Conservation (phyloP, 352 stramenopile species). For the Pythium periplocum region DNA sequence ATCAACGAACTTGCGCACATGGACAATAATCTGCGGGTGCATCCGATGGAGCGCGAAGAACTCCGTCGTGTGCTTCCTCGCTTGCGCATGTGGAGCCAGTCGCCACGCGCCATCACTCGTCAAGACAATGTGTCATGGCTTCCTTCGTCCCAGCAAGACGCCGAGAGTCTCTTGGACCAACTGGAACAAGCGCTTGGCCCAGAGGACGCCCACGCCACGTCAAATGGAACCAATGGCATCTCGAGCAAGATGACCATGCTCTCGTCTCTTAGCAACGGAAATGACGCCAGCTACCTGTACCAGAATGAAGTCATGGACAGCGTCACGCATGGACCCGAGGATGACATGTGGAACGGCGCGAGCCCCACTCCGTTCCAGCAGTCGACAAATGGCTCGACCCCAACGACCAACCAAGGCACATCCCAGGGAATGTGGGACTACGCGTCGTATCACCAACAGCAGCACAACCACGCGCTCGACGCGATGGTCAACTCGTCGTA, state of each 20-base stretch:
- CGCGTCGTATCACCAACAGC: conserved; percentile 13
- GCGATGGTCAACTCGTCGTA: conserved; percentile 10
- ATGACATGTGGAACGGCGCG: conserved; percentile 16
- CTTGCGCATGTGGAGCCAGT: conserved; percentile 51
- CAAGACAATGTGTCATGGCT: conserved; percentile 35
- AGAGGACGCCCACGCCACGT: conserved; percentile 11
- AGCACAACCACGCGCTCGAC: neutral
- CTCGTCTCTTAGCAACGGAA: conserved; percentile 2
- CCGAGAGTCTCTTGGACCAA: conserved; percentile 43
- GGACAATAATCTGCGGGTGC: conserved; percentile 27
- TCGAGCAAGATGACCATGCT: conserved; percentile 3
- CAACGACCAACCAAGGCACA: no score
- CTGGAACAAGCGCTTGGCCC: conserved; percentile 42
- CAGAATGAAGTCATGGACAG: neutral
- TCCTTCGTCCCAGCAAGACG: conserved; percentile 43
- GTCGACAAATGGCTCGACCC: no score
- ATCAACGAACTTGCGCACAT: conserved; percentile 43
- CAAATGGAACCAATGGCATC: neutral
- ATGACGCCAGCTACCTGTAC: conserved; percentile 19
- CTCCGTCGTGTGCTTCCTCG: conserved; percentile 41
- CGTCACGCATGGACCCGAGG: conserved; percentile 1
- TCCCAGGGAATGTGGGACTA: conserved; percentile 13
- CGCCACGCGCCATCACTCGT: conserved; percentile 26
- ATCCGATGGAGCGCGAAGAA: conserved; percentile 42
- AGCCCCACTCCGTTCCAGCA: no score